Evolutionary conservation across 345 rosid genomes (phyloP).

Genomic region (Gossypium arboreum): DNA sequence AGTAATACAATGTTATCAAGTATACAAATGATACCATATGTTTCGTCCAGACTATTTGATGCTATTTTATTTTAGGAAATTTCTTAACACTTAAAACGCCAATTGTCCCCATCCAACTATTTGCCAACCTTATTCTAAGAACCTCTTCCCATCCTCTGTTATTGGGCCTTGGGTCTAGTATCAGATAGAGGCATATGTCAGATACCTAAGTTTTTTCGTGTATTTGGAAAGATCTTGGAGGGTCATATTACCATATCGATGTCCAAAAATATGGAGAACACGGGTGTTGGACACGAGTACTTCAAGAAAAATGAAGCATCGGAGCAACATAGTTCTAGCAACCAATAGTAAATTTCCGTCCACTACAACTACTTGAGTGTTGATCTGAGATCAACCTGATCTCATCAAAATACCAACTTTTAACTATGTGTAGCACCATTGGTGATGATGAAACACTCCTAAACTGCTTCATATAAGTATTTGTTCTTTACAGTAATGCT

Average conservation of each 20-base stretch:
- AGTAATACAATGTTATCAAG: not conserved
- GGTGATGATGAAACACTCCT: not conserved
- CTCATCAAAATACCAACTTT: not conserved
- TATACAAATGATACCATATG: not conserved
- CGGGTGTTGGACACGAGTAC: not conserved
- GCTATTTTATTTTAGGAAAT: slow-evolving; percentile 1
- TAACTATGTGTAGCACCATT: not conserved
- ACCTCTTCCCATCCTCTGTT: not conserved
- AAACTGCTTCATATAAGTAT: not conserved
- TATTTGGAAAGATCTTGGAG: not conserved
- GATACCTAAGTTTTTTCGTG: not conserved
- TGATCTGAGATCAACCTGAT: not conserved
- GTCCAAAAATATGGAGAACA: not conserved
- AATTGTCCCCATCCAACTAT: not conserved
- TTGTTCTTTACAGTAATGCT: not conserved
- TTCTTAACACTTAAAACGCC: not conserved
- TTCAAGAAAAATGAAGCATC: not conserved
- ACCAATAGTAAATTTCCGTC: not conserved
- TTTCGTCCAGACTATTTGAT: not conserved
- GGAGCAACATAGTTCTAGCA: not conserved
- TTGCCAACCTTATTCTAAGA: not conserved
- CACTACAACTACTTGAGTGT: not conserved
- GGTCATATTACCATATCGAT: not conserved
- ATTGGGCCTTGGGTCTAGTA: not conserved
- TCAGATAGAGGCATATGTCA: not conserved